Evolutionary conservation across 805 yeast species (phyloP).

Genomic region (Ascoidea rubescens): DNA sequence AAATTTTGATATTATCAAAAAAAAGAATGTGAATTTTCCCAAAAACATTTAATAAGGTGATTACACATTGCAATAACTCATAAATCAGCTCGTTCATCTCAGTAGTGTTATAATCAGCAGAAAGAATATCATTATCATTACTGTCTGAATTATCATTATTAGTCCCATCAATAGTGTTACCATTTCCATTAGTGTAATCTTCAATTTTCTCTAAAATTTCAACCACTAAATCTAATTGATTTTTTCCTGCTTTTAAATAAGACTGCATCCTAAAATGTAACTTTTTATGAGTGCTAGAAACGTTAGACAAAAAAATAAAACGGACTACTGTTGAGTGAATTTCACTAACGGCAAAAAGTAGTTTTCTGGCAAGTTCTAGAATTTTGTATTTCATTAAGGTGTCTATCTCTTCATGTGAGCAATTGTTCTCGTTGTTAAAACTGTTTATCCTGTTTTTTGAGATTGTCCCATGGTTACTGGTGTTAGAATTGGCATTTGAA

Average conservation of each 20-base stretch:
- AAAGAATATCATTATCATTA: neutral
- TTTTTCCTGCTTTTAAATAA: slow-evolving; percentile 24
- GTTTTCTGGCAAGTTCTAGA: slow-evolving; percentile 26
- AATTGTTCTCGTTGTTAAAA: no score
- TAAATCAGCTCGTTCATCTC: neutral
- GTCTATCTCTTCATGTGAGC: no score
- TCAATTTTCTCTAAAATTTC: slow-evolving; percentile 27
- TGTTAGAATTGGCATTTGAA: no score
- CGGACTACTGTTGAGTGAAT: slow-evolving; percentile 29
- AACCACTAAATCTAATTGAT: slow-evolving; percentile 27
- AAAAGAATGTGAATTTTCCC: slow-evolving; percentile 11
- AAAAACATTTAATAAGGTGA: no score
- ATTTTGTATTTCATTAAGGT: slow-evolving; percentile 3
- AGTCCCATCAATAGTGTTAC: neutral
- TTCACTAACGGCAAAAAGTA: slow-evolving; percentile 31
- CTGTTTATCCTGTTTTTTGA: no score
- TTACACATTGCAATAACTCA: neutral
- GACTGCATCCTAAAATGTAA: slow-evolving; percentile 26
- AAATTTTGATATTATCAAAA: slow-evolving; percentile 22
- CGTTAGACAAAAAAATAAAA: slow-evolving; percentile 18
- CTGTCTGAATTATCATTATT: slow-evolving; percentile 7
- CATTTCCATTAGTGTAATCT: slow-evolving; percentile 1
- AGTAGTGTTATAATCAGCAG: slow-evolving; percentile 6
- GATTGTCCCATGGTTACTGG: no score
- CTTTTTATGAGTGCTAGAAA: slow-evolving; percentile 27